Evolutionary conservation across 345 rosid genomes (phyloP).

Genomic region (Citrus unshiu): DNA sequence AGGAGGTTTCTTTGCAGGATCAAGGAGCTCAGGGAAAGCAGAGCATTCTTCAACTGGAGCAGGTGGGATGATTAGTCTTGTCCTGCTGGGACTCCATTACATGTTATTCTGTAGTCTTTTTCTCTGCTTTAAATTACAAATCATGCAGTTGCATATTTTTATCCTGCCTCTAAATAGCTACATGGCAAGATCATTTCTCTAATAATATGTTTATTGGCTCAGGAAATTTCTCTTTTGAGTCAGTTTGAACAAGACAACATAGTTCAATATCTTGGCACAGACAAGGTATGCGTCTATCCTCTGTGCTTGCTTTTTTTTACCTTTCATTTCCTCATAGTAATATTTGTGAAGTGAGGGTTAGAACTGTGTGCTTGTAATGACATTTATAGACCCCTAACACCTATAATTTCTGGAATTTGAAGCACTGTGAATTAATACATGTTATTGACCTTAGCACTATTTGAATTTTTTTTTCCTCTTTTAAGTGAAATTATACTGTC

Average conservation of each 20-base stretch:
- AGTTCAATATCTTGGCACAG: conserved; percentile 74
- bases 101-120: too few relatives aligned
- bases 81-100: too few relatives aligned
- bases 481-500: neutral
- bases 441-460: neutral
- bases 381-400: neutral
- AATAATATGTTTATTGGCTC: conserved; percentile 10
- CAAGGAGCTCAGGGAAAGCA: conserved; percentile 19
- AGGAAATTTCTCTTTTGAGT: conserved; percentile 81
- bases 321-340: neutral
- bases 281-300: conserved; percentile 39
- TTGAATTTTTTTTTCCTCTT: neutral
- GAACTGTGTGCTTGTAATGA: neutral
- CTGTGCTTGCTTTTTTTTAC: too few relatives aligned
- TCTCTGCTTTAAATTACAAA: too few relatives aligned
- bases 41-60: too few relatives aligned
- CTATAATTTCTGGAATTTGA: neutral
- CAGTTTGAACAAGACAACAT: conserved; percentile 76
- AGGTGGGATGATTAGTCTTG: too few relatives aligned
- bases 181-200: conserved; percentile 1
- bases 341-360: neutral
- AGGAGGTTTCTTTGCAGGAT: conserved; percentile 83
- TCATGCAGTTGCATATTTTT: too few relatives aligned
- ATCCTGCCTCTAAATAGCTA: neutral
- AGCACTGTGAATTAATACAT: neutral